Evolutionary conservation across 169 alveolate genomes (phyloP).

Genomic region (Cryptosporidium viatorum): DNA sequence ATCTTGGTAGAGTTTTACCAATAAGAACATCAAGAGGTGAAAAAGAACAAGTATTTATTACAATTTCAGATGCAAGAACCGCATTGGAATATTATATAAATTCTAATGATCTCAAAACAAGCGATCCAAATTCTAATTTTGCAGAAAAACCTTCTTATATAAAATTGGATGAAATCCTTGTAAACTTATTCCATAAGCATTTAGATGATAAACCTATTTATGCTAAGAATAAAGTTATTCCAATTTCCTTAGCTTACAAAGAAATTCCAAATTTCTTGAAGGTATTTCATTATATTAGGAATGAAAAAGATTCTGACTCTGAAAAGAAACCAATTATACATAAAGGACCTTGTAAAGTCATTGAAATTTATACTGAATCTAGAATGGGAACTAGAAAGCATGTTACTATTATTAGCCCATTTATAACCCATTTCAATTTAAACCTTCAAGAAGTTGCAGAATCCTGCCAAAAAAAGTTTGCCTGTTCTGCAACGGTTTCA

Average conservation of each 20-base stretch:
- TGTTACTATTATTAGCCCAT: constrained; percentile 68
- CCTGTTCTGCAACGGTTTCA: constrained; percentile 62
- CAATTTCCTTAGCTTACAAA: constrained; percentile 11
- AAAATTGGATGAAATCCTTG: constrained; percentile 23
- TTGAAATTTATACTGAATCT: constrained; percentile 43
- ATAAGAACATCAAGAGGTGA: constrained; percentile 63
- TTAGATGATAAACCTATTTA: not conserved
- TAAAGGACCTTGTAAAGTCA: constrained; percentile 49
- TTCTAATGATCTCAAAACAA: constrained; percentile 26
- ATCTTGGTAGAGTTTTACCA: constrained; percentile 1
- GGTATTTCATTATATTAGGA: constrained; percentile 41
- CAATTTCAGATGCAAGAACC: constrained; percentile 5
- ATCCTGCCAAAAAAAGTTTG: constrained; percentile 61
- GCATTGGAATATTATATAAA: constrained; percentile 51
- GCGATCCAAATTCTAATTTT: not conserved
- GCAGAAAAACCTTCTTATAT: not conserved
- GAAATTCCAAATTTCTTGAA: constrained; percentile 23
- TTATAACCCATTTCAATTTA: constrained; percentile 42
- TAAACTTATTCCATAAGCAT: not conserved
- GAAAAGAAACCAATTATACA: constrained; percentile 21
- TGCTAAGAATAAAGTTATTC: not conserved
- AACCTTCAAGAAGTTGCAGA: constrained; percentile 59
- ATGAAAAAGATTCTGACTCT: not conserved
- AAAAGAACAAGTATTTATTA: constrained; percentile 21
- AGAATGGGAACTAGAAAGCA: constrained; percentile 63